phyloP scores from a whole-genome alignment of 2,329 filamentous ascomycete genomes.

The Boeremia exigua region DNA sequence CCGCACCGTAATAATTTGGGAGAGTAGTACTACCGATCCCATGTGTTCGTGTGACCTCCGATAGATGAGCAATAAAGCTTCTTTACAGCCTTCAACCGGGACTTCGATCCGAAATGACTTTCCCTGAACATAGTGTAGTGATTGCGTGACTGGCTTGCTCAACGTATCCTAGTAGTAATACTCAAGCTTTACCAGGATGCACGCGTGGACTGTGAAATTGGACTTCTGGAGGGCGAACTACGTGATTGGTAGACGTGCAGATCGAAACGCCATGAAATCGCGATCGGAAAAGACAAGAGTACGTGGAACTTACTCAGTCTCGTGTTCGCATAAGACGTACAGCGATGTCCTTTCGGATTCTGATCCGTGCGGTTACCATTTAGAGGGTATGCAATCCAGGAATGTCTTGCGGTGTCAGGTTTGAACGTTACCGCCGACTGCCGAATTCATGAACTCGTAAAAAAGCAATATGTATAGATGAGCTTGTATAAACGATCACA shows the following conservation, averaged over 20 bases:
- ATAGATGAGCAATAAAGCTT: slow-evolving; percentile 5
- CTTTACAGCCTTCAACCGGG: not conserved
- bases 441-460: not conserved
- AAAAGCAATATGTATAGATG: slow-evolving; percentile 11
- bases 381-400: no score
- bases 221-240: not conserved
- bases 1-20: not conserved
- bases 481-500: slow-evolving; percentile 5
- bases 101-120: not conserved
- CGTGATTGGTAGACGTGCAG: no score
- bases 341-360: no score
- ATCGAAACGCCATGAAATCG: no score
- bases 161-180: not conserved
- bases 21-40: not conserved
- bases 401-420: not conserved
- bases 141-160: not conserved
- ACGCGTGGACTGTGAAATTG: not conserved
- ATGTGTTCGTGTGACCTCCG: slow-evolving; percentile 2
- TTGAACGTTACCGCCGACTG: not conserved
- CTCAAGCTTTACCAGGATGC: not conserved
- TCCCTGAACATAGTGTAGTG: not conserved
- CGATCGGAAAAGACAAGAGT: no score
- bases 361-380: no score
- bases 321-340: no score
- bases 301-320: no score